Percentiles rank a stretch among this genome's conserved stretches.
These are phyloP conservation scores for Phytophthora colocasiae DNA, from an alignment of 352 stramenopile genomes.

Conservation along the genomic window DNA sequence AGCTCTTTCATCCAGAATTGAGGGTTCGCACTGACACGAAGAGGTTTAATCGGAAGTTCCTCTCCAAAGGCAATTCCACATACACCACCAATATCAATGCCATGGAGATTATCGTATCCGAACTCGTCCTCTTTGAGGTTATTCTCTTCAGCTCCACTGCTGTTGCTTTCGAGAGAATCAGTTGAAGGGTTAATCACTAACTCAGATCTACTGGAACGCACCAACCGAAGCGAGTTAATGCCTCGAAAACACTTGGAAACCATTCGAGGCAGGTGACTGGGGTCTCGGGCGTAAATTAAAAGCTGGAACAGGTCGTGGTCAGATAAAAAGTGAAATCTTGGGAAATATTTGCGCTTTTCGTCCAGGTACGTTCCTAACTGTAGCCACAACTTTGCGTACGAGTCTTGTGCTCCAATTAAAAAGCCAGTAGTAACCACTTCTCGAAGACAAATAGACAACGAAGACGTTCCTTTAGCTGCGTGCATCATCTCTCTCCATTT, in stretches of 20 bases:
- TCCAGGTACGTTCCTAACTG: conserved; percentile 61
- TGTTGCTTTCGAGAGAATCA: background rate
- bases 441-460: conserved; percentile 57
- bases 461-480: conserved; percentile 52
- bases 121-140: background rate
- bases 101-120: conserved; percentile 5
- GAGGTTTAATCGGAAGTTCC: conserved; percentile 43
- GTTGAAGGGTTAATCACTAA: background rate
- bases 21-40: conserved; percentile 51
- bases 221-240: conserved; percentile 44
- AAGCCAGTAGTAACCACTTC: conserved; percentile 70
- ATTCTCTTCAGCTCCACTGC: background rate
- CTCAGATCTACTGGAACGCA: conserved; percentile 14
- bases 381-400: conserved; percentile 64
- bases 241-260: conserved; percentile 64
- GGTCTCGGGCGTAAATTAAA: conserved; percentile 52
- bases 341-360: conserved; percentile 69
- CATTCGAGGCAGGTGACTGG: conserved; percentile 39
- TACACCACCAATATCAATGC: conserved; percentile 55
- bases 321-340: conserved; percentile 70
- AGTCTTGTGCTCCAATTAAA: conserved; percentile 44
- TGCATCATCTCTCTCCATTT: conserved; percentile 82
- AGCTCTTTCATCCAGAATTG: conserved; percentile 81
- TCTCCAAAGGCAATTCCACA: conserved; percentile 38
- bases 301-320: conserved; percentile 68